Percentiles rank a stretch among this genome's conserved stretches.
Evolutionary conservation across 2,329 filamentous ascomycete genomes (phyloP).

Genomic region (Penicillium sp.): DNA sequence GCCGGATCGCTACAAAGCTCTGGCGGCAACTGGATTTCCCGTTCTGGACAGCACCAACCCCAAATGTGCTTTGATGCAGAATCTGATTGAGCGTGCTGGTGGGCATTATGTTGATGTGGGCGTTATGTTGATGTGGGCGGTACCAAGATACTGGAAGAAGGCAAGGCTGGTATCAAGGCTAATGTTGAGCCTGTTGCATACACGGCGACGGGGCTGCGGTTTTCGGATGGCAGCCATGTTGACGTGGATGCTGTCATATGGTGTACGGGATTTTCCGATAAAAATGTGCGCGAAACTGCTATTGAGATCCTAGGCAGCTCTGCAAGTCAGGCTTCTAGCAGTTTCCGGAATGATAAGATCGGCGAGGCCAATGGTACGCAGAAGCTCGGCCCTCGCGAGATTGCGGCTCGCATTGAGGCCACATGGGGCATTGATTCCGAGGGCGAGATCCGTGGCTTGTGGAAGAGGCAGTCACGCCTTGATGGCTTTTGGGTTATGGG

Average conservation of each 20-base stretch:
- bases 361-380: background rate
- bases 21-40: conserved; percentile 40
- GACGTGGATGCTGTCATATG: background rate
- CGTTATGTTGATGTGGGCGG: conserved; percentile 43
- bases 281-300: background rate
- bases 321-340: background rate
- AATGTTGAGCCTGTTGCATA: background rate
- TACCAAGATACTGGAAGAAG: conserved; percentile 21
- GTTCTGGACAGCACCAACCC: conserved; percentile 34
- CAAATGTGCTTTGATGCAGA: conserved; percentile 27
- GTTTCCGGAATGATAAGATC: background rate
- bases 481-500: conserved; percentile 45
- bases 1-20: conserved; percentile 36
- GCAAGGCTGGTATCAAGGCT: background rate
- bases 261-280: background rate
- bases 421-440: background rate
- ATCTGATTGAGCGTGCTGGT: conserved; percentile 41
- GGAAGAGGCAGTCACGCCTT: background rate
- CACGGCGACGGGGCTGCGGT: background rate
- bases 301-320: background rate
- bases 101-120: conserved; percentile 47
- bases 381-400: background rate
- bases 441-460: background rate
- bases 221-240: background rate
- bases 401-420: background rate